Evolutionary conservation across 2,329 filamentous ascomycete species (phyloP), one percentile per base, ranked within the genome.

Genomic region (Cladosporium austrohemisphaericum): DNA sequence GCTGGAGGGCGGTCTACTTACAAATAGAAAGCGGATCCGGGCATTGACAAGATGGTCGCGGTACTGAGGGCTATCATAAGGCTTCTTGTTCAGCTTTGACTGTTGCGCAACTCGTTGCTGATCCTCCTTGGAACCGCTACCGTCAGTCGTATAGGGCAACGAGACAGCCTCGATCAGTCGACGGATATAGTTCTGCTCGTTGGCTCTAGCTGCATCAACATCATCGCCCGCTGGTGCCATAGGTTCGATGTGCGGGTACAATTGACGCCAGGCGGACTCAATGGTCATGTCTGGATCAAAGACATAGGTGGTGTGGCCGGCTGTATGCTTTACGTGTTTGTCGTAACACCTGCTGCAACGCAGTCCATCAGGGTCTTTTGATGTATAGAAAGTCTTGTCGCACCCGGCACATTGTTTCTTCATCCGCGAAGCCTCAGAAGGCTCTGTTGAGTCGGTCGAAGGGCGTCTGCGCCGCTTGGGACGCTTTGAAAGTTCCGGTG

Each of bases 1-100:
- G n/a, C 5, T 37, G 4, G 37, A 45, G 9, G n/a, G 4, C n/a
- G 14, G 13, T 9, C 19, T 6, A 23, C 47, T 36, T 33, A 50
- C 49, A 37, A 55, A 58, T 13, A 60, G 43, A n/a, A 60, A 23
- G 3, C 50, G 49, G 19, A 60, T 26, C 16, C 57, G 57, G 11
- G 40, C 33, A 35, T 51, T 60, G 32, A 58, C 46, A 18, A 33
- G 37, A 13, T 54, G 29, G 16, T 52, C 35, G 4, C 50, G 56
- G 32, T 56, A 60, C 28, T 51, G 49, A 3, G 25, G 28, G 33
- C 35, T 45, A 25, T 51, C 40, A 22, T 32, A 44, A 10, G 41
- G 41, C n/a, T 51, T 44, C 41, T 45, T 51, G 33, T 51, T 51
- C 25, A 51, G 13, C 41, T 46, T 45, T 13, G 49, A 19, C 16